phyloP scores from a whole-genome alignment of 176 grass and related monocot genomes.

The Hyparrhenia diplandra region DNA sequence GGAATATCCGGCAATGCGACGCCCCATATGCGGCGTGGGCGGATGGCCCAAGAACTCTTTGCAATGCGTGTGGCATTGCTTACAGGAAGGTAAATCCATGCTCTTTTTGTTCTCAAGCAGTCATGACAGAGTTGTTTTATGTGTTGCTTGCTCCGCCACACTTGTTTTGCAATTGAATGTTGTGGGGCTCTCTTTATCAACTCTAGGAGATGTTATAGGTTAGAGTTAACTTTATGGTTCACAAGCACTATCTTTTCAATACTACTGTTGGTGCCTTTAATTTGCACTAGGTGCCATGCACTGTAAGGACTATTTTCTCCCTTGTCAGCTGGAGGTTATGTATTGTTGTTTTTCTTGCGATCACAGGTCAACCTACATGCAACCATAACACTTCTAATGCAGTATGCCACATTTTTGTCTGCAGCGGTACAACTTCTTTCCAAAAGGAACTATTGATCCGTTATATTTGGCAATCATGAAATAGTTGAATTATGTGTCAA shows the following conservation, averaged over 20 bases:
- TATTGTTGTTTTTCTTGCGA: background rate
- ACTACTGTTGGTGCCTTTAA: background rate
- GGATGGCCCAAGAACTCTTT: conserved; percentile 87
- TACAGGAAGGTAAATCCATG: conserved; percentile 61
- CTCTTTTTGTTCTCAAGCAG: background rate
- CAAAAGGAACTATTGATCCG: background rate
- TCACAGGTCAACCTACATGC: background rate
- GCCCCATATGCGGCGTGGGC: conserved; percentile 86
- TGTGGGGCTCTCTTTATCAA: background rate
- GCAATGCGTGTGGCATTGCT: conserved; percentile 89
- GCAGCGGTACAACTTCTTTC: background rate
- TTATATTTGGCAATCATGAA: background rate
- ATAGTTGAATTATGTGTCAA: background rate
- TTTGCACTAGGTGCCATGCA: background rate
- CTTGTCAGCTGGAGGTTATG: background rate
- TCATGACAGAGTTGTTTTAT: background rate
- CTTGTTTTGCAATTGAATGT: background rate
- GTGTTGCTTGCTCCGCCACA: background rate
- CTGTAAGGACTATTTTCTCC: background rate
- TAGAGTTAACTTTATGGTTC: conserved; percentile 10
- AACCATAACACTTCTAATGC: background rate
- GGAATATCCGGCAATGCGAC: conserved; percentile 76
- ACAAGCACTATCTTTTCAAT: background rate
- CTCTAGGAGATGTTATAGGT: background rate
- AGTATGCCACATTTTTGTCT: background rate